phyloP scores from a whole-genome alignment of 2,329 filamentous ascomycete genomes.

The Chaetomiaceae sp. region DNA sequence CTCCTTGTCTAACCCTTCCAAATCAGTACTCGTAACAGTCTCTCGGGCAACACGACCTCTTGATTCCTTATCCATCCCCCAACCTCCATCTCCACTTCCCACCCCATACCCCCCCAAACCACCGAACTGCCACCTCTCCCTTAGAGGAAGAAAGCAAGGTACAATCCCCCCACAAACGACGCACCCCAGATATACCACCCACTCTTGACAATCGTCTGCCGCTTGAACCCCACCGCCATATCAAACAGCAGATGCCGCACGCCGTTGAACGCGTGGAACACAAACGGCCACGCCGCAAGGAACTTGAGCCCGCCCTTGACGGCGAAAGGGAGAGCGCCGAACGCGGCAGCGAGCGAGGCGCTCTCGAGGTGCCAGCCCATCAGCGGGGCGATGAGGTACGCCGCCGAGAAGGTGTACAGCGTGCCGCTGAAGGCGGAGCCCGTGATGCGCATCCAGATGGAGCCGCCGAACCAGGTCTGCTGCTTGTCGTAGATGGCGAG shows the following conservation, averaged over 20 bases:
- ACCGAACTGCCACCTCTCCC: not conserved
- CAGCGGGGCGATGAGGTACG: slow-evolving; percentile 76
- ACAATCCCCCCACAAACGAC: slow-evolving; percentile 42
- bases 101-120: not conserved
- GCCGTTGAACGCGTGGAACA: slow-evolving; percentile 55
- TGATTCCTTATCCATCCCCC: not conserved
- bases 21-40: slow-evolving; percentile 2
- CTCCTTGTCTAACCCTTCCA: slow-evolving; percentile 7
- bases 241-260: slow-evolving; percentile 53
- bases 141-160: slow-evolving; percentile 43
- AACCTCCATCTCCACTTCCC: not conserved
- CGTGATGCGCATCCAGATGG: slow-evolving; percentile 77
- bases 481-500: slow-evolving; percentile 79
- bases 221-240: slow-evolving; percentile 44
- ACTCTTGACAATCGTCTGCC: slow-evolving; percentile 43
- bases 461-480: slow-evolving; percentile 77
- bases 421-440: slow-evolving; percentile 65
- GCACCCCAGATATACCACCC: slow-evolving; percentile 46
- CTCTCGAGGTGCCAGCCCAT: slow-evolving; percentile 62
- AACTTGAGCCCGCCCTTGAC: slow-evolving; percentile 57
- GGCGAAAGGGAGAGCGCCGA: slow-evolving; percentile 54
- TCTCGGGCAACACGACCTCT: not conserved
- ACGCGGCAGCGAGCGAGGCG: slow-evolving; percentile 55
- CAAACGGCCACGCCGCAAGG: slow-evolving; percentile 54
- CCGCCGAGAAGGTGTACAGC: slow-evolving; percentile 74